Evolutionary conservation across 345 rosid species (phyloP).

Genomic region (Camelina neglecta): DNA sequence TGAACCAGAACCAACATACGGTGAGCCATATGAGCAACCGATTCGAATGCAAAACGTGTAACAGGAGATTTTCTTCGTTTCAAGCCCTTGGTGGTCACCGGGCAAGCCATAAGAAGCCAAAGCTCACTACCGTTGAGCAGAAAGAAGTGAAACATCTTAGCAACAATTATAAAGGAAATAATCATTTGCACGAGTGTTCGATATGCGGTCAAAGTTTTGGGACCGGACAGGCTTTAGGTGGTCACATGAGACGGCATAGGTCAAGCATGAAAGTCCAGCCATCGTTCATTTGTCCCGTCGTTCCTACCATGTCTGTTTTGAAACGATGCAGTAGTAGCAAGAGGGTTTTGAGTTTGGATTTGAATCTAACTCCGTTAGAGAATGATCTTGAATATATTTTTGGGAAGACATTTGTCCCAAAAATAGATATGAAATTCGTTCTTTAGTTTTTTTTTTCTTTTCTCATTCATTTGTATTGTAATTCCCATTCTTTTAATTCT

Average conservation of each 20-base stretch:
- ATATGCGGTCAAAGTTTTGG: conserved; percentile 68
- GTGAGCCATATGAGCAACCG: conserved; percentile 24
- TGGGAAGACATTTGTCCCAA: conserved; percentile 60
- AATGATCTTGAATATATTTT: conserved; percentile 67
- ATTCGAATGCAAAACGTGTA: conserved; percentile 76
- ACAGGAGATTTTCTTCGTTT: conserved; percentile 64
- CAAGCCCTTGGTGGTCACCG: conserved; percentile 85
- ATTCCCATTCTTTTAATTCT: conserved; percentile 33
- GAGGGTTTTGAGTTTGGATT: conserved; percentile 64
- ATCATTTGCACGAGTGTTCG: conserved; percentile 56
- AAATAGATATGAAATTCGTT: conserved; percentile 52
- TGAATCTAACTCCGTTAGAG: conserved; percentile 80
- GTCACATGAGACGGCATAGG: conserved; percentile 79
- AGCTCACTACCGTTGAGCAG: conserved; percentile 29
- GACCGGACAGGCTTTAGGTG: conserved; percentile 77
- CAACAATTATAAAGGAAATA: conserved; percentile 20
- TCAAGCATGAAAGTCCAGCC: conserved; percentile 31
- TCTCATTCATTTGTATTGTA: conserved; percentile 15
- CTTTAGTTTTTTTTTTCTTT: conserved; percentile 9
- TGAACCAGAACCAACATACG: conserved; percentile 21
- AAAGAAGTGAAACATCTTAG: conserved; percentile 27
- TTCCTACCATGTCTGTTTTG: conserved; percentile 52
- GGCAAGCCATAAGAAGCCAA: conserved; percentile 73
- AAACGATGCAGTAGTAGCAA: conserved; percentile 56
- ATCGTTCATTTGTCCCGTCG: conserved; percentile 19